Percentiles rank a stretch among this genome's conserved stretches.
Conservation (phyloP, 2,329 filamentous ascomycete species). For the Nakataea oryzae region DNA sequence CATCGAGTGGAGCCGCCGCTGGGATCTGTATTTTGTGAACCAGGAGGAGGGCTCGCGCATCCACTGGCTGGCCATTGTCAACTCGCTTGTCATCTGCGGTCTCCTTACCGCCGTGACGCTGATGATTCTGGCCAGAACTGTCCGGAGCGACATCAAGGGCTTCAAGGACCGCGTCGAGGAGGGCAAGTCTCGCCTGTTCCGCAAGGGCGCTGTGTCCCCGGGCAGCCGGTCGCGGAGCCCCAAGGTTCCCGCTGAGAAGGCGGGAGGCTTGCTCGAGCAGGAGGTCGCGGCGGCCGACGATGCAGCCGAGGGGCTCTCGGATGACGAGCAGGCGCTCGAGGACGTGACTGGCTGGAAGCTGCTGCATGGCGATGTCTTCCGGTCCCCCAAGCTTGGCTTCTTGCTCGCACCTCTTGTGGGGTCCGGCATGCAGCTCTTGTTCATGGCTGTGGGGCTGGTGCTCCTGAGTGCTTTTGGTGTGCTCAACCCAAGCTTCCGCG, state of each 20-base stretch:
- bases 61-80: slow-evolving; percentile 82
- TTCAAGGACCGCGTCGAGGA: slow-evolving; percentile 61
- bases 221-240: slow-evolving; percentile 26
- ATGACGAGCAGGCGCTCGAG: slow-evolving; percentile 66
- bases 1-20: slow-evolving; percentile 74
- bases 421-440: slow-evolving; percentile 77
- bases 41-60: slow-evolving; percentile 73
- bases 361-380: slow-evolving; percentile 80
- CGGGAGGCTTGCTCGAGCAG: slow-evolving; percentile 48
- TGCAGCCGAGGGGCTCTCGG: slow-evolving; percentile 45
- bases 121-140: slow-evolving; percentile 70
- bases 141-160: slow-evolving; percentile 67
- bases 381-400: slow-evolving; percentile 57
- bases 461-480: slow-evolving; percentile 65
- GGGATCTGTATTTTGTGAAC: slow-evolving; percentile 85
- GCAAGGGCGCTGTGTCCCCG: slow-evolving; percentile 14
- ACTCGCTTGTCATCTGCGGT: slow-evolving; percentile 74
- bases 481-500: slow-evolving; percentile 80
- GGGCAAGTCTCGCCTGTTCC: slow-evolving; percentile 46
- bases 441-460: slow-evolving; percentile 67
- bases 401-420: slow-evolving; percentile 73
- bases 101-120: slow-evolving; percentile 69
- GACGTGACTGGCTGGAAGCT: slow-evolving; percentile 84
- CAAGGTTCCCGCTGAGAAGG: slow-evolving; percentile 39
- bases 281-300: slow-evolving; percentile 40